These are phyloP conservation scores for Naganishia onofrii DNA, from an alignment of 768 basidiomycete species.

Conservation along the genomic window DNA sequence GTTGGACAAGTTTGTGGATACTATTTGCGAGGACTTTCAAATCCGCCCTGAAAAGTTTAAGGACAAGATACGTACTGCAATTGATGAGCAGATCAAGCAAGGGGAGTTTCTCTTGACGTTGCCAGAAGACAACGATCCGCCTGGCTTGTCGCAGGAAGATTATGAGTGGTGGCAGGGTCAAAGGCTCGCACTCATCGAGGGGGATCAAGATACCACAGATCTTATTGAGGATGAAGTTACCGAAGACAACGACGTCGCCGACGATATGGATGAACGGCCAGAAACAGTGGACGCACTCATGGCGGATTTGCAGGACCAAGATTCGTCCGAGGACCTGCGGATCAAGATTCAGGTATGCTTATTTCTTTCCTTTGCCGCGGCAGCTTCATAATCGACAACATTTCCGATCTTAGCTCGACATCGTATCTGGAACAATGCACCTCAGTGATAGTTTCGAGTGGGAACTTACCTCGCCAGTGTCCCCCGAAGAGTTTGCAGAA, in stretches of 20 bases:
- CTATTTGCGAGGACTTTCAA: conserved; percentile 83
- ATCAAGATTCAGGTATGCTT: conserved; percentile 77
- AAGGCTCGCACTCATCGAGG: neutral
- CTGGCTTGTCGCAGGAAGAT: conserved; percentile 31
- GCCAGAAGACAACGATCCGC: conserved; percentile 53
- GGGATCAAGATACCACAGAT: neutral
- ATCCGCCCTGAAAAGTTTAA: conserved; percentile 68
- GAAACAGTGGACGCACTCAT: conserved; percentile 63
- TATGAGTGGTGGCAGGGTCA: conserved; percentile 29
- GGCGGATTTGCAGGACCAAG: conserved; percentile 47
- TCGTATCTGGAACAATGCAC: conserved; percentile 87
- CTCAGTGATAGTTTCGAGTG: conserved; percentile 97
- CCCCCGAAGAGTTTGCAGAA: conserved; percentile 90
- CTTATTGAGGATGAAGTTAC: conserved; percentile 24
- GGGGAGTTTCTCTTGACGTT: conserved; percentile 61
- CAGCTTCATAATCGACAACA: conserved; percentile 8
- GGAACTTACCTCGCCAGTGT: conserved; percentile 77
- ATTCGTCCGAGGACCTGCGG: conserved; percentile 77
- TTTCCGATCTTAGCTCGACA: conserved; percentile 68
- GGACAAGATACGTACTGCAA: conserved; percentile 59
- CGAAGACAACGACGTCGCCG: conserved; percentile 33
- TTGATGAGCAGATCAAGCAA: conserved; percentile 73
- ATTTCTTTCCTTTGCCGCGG: neutral
- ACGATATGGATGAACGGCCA: conserved; percentile 43
- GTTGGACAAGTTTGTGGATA: conserved; percentile 83